Evolutionary conservation across 1,284 basidiomycete genomes (phyloP), one percentile per base, ranked within the genome.

Genomic region (Stygiomarasmius scandens): DNA sequence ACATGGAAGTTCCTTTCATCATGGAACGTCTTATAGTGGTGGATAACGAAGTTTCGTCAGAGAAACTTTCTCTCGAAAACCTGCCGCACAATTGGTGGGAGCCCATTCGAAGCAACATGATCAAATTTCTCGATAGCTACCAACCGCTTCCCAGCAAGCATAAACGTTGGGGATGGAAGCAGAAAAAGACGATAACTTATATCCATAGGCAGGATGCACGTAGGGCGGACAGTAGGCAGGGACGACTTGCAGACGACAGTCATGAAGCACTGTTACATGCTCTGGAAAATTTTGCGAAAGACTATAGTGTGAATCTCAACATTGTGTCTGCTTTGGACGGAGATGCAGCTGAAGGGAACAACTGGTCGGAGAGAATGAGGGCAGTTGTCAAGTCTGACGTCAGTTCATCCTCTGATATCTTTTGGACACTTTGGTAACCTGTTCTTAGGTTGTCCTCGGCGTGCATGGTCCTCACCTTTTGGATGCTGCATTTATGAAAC

Each of bases 11-110:
- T 25, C 88, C 92, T 0, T 91, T 86, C 68, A 64, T 94, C 20
- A 77, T 92, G 50, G 89, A 92, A 63, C 85, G 91, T 6, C 76
- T 92, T 9, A 83, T 95, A 20, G 75, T 95, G 41, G 86, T 85
- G 1, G 93, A 95, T 66, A 78, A 88, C 34, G 81, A 81, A 2
- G 90, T 89, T 0, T 86, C 91, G 1, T 84, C 85, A 11, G 69
- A 77, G 47, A 41, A 41, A 12, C 16, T 41, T 12, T n/a, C 38
- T 16, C 38, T 19, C 11, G 38, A 41, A 41, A 41, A 16, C 16
- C n/a, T 41, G 16, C 6, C 38, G 4, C 14, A 8, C 11, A 72
- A 81, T 55, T 93, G 92, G 92, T 93, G 87, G 86, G 81, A 86
- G 56, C 89, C 92, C 2, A 73, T 90, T 23, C 72, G 88, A 36